phyloP scores from a whole-genome alignment of 768 basidiomycete genomes.

The Dendrothele bispora region DNA sequence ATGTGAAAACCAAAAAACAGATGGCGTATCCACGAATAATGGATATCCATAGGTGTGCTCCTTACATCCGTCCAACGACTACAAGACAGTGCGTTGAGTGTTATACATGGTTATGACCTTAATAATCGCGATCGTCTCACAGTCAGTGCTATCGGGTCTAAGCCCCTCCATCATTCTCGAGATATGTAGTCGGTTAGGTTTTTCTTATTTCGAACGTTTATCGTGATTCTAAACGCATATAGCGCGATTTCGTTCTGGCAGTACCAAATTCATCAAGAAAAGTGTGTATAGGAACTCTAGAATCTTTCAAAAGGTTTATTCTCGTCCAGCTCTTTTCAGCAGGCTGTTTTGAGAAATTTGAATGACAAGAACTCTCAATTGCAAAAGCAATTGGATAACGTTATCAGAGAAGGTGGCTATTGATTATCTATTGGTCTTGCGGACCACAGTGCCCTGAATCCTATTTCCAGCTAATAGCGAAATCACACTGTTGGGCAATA shows the following conservation, averaged over 20 bases:
- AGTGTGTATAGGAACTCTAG: slow-evolving; percentile 45
- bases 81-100: slow-evolving; percentile 67
- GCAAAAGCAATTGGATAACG: slow-evolving; percentile 84
- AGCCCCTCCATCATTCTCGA: slow-evolving; percentile 75
- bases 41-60: slow-evolving; percentile 76
- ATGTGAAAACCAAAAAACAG: slow-evolving; percentile 28
- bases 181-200: slow-evolving; percentile 69
- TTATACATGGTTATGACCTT: slow-evolving; percentile 28
- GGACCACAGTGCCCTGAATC: neutral
- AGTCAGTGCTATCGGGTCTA: slow-evolving; percentile 86
- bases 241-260: slow-evolving; percentile 91
- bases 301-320: too few species aligned
- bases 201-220: neutral
- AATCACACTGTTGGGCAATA: slow-evolving; percentile 66
- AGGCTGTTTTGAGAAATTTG: slow-evolving; percentile 76
- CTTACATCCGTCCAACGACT: slow-evolving; percentile 84
- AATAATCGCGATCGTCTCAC: slow-evolving; percentile 7
- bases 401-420: slow-evolving; percentile 77
- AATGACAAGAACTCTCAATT: slow-evolving; percentile 82
- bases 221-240: slow-evolving; percentile 5
- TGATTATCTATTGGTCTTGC: neutral
- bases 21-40: too few species aligned
- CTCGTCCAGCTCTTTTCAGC: slow-evolving; percentile 69
- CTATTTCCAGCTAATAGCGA: slow-evolving; percentile 69
- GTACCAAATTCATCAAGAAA: slow-evolving; percentile 87